Evolutionary conservation across 2,329 filamentous ascomycete species (phyloP).

Genomic region (Fusarium fujikuroi): DNA sequence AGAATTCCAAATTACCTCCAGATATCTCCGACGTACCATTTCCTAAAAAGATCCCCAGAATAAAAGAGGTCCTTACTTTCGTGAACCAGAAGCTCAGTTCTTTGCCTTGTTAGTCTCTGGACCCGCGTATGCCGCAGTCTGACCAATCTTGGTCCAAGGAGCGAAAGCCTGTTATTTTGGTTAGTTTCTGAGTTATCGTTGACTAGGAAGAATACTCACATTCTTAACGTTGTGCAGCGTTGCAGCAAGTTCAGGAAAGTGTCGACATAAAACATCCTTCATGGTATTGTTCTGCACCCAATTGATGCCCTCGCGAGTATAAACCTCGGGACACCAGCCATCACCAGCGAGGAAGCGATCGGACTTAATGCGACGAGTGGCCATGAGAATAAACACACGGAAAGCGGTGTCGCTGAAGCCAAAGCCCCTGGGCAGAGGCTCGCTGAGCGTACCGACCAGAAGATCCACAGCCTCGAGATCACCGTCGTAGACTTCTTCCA

Average conservation of each 20-base stretch:
- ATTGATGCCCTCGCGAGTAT: slow-evolving; percentile 18
- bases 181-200: neutral
- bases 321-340: slow-evolving; percentile 28
- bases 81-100: neutral
- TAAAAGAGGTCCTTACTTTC: fast-evolving
- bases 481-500: slow-evolving; percentile 5
- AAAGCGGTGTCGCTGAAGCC: slow-evolving; percentile 27
- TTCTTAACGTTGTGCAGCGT: slow-evolving; percentile 13
- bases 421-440: slow-evolving; percentile 15
- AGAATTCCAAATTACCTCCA: no score
- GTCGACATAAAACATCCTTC: slow-evolving; percentile 26
- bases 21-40: no score
- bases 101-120: slow-evolving; percentile 20
- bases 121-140: slow-evolving; percentile 10
- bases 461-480: slow-evolving; percentile 17
- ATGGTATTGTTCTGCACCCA: slow-evolving; percentile 29
- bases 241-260: slow-evolving; percentile 25
- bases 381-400: slow-evolving; percentile 29
- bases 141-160: slow-evolving; percentile 24
- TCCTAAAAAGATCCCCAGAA: fast-evolving
- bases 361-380: slow-evolving; percentile 22
- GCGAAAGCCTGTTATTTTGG: slow-evolving; percentile 3
- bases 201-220: neutral
- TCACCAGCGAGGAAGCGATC: slow-evolving; percentile 24
- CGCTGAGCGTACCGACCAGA: slow-evolving; percentile 11